Conservation (phyloP, 2,329 filamentous ascomycete species). For the Corynespora cassiicola region DNA sequence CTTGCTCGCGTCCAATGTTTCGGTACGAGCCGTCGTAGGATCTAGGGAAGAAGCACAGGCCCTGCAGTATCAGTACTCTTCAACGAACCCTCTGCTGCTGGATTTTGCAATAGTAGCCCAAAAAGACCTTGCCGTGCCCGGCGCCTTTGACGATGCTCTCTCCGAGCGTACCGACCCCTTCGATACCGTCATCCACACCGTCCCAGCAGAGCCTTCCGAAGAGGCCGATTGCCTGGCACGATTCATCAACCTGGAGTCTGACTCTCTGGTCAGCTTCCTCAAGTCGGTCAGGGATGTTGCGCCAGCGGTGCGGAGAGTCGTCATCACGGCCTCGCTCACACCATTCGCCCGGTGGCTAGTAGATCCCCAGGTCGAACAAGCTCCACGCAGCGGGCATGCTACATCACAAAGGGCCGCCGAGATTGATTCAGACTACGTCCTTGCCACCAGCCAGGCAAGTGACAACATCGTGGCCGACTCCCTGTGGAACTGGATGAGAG, state of each 20-base stretch:
- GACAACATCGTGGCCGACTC: slow-evolving; percentile 31
- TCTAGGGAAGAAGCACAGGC: slow-evolving; percentile 23
- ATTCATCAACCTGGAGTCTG: slow-evolving; percentile 30
- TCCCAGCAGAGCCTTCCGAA: slow-evolving; percentile 22
- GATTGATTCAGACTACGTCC: slow-evolving; percentile 29
- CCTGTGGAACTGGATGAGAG: slow-evolving; percentile 24
- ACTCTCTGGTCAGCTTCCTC: slow-evolving; percentile 25
- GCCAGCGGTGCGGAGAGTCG: slow-evolving; percentile 24
- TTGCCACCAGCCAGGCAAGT: slow-evolving; percentile 32
- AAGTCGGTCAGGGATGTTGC: slow-evolving; percentile 22
- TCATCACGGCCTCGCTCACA: slow-evolving; percentile 29
- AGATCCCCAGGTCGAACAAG: slow-evolving; percentile 17
- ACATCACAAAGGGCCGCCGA: slow-evolving; percentile 14
- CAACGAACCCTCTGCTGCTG: slow-evolving; percentile 14
- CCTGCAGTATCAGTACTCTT: slow-evolving; percentile 23
- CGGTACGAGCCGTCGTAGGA: slow-evolving; percentile 31
- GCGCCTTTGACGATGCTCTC: slow-evolving; percentile 27
- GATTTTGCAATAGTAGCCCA: slow-evolving; percentile 27
- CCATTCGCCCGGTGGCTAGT: slow-evolving; percentile 35
- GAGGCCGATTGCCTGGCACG: slow-evolving; percentile 34
- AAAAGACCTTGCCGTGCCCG: slow-evolving; percentile 16
- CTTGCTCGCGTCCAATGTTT: slow-evolving; percentile 26
- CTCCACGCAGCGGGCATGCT: slow-evolving; percentile 8
- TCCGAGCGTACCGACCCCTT: slow-evolving; percentile 23
- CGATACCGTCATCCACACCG: slow-evolving; percentile 33